A percentile compares a stretch with the other conserved stretches of the same genome.
Conservation (phyloP, 768 basidiomycete species). For the Mycena galopus region DNA sequence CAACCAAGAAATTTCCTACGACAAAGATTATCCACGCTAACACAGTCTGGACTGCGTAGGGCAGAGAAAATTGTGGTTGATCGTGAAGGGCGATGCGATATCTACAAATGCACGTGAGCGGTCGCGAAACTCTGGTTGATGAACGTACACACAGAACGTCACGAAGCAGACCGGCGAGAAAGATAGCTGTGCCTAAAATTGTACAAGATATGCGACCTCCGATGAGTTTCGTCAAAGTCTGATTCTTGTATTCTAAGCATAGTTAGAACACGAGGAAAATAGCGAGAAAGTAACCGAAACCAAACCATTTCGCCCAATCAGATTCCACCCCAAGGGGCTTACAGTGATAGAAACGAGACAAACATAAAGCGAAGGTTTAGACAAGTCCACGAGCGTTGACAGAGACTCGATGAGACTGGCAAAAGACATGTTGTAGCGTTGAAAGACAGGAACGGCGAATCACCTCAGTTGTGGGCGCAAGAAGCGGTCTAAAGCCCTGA, state of each 20-base stretch:
- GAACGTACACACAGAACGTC: conserved; percentile 28
- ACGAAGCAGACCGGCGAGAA: conserved; percentile 30
- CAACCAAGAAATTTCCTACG: conserved; percentile 28
- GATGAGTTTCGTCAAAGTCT: conserved; percentile 20
- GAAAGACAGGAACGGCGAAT: too few relatives aligned
- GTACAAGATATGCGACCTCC: conserved; percentile 16
- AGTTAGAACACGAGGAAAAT: neutral
- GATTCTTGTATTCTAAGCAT: conserved; percentile 27
- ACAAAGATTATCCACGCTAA: conserved; percentile 27
- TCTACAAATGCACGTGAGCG: neutral
- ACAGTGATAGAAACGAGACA: conserved; percentile 22
- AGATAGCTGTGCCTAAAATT: conserved; percentile 17
- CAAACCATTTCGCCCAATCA: conserved; percentile 28
- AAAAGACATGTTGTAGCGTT: neutral
- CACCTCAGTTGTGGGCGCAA: too few relatives aligned
- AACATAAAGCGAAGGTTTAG: conserved; percentile 16
- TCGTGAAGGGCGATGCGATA: conserved; percentile 30
- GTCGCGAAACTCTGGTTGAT: neutral
- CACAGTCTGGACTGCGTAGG: conserved; percentile 11
- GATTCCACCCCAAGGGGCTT: conserved; percentile 22
- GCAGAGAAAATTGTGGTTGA: conserved; percentile 26
- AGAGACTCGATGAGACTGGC: neutral
- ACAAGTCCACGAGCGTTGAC: conserved; percentile 6
- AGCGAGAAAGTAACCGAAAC: neutral
- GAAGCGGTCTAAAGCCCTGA: too few relatives aligned